Conservation (phyloP, 176 grass and related monocot species). For the Phragmites australis region DNA sequence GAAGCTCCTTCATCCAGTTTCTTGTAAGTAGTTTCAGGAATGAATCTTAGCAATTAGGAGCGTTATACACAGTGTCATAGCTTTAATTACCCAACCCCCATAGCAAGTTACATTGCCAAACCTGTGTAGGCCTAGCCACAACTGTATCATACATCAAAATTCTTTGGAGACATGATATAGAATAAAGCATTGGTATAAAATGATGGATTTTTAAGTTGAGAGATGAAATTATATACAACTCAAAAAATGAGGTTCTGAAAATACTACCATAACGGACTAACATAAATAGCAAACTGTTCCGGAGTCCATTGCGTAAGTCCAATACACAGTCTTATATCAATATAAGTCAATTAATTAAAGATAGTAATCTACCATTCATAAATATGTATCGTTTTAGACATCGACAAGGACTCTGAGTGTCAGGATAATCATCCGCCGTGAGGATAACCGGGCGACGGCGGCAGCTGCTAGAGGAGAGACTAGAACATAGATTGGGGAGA, state of each 20-base stretch:
- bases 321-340: neutral
- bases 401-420: no score
- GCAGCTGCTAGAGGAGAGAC: no score
- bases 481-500: no score
- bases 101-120: neutral
- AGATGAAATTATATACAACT: neutral
- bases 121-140: neutral
- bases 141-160: neutral
- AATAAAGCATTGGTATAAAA: constrained; percentile 10
- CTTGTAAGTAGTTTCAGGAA: neutral
- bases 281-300: neutral
- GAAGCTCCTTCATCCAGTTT: constrained; percentile 4
- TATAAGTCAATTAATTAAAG: neutral
- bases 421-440: no score
- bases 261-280: constrained; percentile 4
- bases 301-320: neutral
- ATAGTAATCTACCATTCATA: neutral
- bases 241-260: constrained; percentile 7
- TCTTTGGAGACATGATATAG: neutral
- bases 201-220: constrained; percentile 2
- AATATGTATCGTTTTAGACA: neutral
- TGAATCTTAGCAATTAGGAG: neutral
- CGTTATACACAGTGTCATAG: neutral
- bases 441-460: no score
- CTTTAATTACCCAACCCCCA: neutral